phyloP scores from a whole-genome alignment of 2,329 filamentous ascomycete species.

The Claviceps africana region DNA sequence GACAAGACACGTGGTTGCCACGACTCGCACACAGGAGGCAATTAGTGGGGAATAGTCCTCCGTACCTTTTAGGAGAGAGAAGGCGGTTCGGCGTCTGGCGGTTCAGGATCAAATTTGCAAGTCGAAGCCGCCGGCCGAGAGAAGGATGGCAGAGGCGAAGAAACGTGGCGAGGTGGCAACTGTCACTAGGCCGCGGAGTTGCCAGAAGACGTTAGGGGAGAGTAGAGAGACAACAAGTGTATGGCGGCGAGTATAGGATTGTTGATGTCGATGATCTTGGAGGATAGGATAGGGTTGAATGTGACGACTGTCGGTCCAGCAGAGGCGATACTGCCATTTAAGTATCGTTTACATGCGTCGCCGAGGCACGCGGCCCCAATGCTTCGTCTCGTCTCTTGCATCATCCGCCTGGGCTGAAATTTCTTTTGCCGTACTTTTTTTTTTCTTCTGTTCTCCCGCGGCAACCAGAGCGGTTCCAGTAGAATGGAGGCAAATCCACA shows the following conservation, averaged over 20 bases:
- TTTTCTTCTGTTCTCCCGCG: slow-evolving; percentile 1
- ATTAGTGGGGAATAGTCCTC: neutral
- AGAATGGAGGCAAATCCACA: slow-evolving; percentile 5
- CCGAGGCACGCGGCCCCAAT: neutral
- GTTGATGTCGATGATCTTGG: slow-evolving; percentile 1
- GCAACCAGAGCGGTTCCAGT: slow-evolving; percentile 4
- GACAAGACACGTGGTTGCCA: neutral
- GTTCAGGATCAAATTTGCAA: too few species aligned
- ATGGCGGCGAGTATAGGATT: neutral
- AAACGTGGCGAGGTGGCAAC: too few species aligned
- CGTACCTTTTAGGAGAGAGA: neutral
- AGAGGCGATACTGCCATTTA: slow-evolving; percentile 7
- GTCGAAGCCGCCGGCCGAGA: too few species aligned
- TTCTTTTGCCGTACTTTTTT: neutral
- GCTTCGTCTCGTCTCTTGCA: slow-evolving; percentile 2
- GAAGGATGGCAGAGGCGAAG: neutral
- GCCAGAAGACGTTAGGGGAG: neutral
- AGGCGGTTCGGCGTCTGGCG: too few species aligned
- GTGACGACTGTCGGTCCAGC: neutral
- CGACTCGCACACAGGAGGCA: neutral
- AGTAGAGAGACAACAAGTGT: neutral
- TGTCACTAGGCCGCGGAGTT: neutral
- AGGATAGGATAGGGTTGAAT: neutral
- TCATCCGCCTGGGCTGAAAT: slow-evolving; percentile 1
- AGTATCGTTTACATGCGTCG: slow-evolving; percentile 5